Base-by-base conservation (phyloP, 768 basidiomycete species). In the Tulasnella sp. region DNA sequence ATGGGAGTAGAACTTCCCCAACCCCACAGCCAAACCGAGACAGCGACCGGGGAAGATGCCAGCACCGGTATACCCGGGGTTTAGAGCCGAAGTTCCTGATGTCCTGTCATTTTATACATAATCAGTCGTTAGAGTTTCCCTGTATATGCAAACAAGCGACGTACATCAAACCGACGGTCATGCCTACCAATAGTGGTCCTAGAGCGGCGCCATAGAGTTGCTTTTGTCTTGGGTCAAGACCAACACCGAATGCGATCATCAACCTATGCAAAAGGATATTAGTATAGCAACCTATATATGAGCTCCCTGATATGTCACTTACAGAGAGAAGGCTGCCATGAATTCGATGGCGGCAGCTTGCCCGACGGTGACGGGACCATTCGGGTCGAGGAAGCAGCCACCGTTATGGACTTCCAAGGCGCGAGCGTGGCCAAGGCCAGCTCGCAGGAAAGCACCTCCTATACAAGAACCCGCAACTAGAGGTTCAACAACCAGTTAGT, bases 281-380 rank as follows among this genome's bases (percentile, higher is more conserved):
- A 39, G 29, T 3, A 5, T 12, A 64, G 40, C 22, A 29, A 2
- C 42, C 31, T 25, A 31, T 37, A 11, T 52, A 42, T 25, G 39
- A 31, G 9, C 72, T n/a, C 36, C 42, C 1, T 19, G 5, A 58
- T 34, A 34, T n/a, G 36, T 12, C 34, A 73, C 72, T 12, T 12
- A 73, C 72, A 73, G 19, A 58, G 42, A 52, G 42, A 73, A 73
- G 17, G 72, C 42, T n/a, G 37, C 72, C n/a, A 73, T 73, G 42
- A 73, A 73, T 40, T 73, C 72, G 49, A 73, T 73, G 49, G 42
- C 40, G 22, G 52, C 72, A 54, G 72, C 72, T 54, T 73, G 72
- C 5, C 72, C 72, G 4, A 73, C 72, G n/a, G 72, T 49, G 15
- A 54, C 31, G 12, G 72, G 40, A 42, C 72, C 72, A 73, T 73